Base-by-base conservation (phyloP, 441 rosid genomes). In the Erysimum cheiri region DNA sequence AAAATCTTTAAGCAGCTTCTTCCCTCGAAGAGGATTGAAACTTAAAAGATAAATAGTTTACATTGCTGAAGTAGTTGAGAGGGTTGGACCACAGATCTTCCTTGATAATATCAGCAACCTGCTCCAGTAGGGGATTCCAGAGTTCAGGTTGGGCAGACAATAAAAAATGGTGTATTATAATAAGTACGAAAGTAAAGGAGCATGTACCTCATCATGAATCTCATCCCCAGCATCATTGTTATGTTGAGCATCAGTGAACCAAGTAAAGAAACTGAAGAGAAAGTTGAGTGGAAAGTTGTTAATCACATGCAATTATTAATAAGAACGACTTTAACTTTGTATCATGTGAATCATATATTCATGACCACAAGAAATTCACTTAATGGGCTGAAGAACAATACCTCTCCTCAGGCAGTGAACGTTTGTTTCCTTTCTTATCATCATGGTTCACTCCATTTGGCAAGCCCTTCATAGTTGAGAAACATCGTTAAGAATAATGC, bases 41-140 rank as follows among this genome's bases (percentile, higher is more conserved):
- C 0, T 39, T 43, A 48, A 39, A 24, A 3, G 58, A 13, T 43
- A 2, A 14, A 22, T 8, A 35, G 70, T 15, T 80, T 83, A 92
- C 98, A 70, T 71, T 87, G 85, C 86, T 92, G 81, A 94, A 94
- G 78, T 88, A 92, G 36, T 89, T 82, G 62, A 94, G 93, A 26
- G 99, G 99, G 85, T 92, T 92, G 72, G 90, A 83, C 98, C 98
- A 94, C n/a, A 94, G 57, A 69, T 90, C 99, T 78, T 94, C 99
- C 87, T 88, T 94, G 60, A 94, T 90, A 8, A 94, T 83, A 77
- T 94, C 98, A 3, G 99, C 97, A 57, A 93, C 78, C 98, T 93
- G 95, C 73, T 77, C 36, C 41, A 15, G 36, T 7, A 60, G 17
- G 4, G 43, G 17, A 40, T 35, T 9, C 13, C 36, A 0, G 50